Percentiles rank a stretch among this genome's conserved stretches.
phyloP scores from a whole-genome alignment of 768 basidiomycete species.

The Boletus sp. region DNA sequence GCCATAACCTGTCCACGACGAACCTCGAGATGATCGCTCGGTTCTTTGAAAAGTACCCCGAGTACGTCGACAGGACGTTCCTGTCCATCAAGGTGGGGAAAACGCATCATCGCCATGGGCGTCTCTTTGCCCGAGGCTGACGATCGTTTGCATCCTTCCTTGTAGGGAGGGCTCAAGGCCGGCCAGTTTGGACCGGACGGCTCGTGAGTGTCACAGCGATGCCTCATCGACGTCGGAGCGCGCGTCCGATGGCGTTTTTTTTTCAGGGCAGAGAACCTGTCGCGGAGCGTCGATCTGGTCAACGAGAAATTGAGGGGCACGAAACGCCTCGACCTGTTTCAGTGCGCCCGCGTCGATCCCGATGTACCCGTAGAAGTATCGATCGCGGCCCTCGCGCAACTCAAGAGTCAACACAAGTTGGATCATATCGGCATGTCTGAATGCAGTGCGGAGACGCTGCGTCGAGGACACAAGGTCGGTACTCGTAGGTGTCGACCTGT shows the following conservation, averaged over 20 bases:
- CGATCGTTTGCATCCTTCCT: neutral
- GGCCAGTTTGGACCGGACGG: slow-evolving; percentile 17
- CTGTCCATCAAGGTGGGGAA: slow-evolving; percentile 33
- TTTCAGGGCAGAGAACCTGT: slow-evolving; percentile 38
- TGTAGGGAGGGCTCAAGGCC: slow-evolving; percentile 11
- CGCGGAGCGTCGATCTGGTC: slow-evolving; percentile 43
- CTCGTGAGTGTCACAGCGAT: slow-evolving; percentile 21
- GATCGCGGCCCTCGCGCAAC: slow-evolving; percentile 40
- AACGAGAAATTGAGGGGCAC: slow-evolving; percentile 47
- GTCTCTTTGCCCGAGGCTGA: neutral
- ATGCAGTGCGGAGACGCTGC: slow-evolving; percentile 48
- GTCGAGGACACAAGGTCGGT: slow-evolving; percentile 29
- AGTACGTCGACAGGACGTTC: slow-evolving; percentile 34
- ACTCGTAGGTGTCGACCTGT: neutral
- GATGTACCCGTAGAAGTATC: slow-evolving; percentile 45
- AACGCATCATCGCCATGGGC: neutral
- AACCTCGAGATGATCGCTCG: slow-evolving; percentile 50
- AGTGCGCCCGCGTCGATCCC: slow-evolving; percentile 47
- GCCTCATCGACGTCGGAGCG: neutral
- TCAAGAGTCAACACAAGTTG: slow-evolving; percentile 36
- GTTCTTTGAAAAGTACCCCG: slow-evolving; percentile 47
- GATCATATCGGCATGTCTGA: slow-evolving; percentile 62
- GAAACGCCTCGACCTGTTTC: slow-evolving; percentile 59
- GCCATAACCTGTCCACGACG: slow-evolving; percentile 35
- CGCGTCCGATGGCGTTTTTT: neutral